A percentile compares a stretch with the other conserved stretches of the same genome.
phyloP scores from a whole-genome alignment of 2,329 filamentous ascomycete genomes.

The Sclerotinia sclerotiorum region DNA sequence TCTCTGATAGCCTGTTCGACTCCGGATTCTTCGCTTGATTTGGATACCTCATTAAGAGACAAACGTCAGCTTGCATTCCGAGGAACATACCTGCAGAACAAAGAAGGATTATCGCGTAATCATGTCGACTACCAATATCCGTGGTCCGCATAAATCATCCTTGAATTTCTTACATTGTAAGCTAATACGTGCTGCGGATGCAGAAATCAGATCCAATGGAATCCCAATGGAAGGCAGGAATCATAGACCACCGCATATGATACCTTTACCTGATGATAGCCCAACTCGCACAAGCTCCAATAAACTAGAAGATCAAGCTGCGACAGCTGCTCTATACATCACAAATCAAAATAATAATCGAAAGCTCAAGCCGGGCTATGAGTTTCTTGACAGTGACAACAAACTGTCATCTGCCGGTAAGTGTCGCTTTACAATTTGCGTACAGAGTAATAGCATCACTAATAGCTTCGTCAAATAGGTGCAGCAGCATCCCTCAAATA shows the following conservation, averaged over 20 bases:
- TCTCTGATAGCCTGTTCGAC: background rate
- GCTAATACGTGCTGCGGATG: background rate
- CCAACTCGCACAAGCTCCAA: slow-evolving; percentile 27
- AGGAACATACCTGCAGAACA: background rate
- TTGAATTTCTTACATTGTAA: background rate
- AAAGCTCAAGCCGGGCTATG: slow-evolving; percentile 24
- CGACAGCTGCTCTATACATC: slow-evolving; percentile 60
- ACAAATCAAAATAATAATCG: slow-evolving; percentile 42
- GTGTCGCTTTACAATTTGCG: slow-evolving; percentile 33
- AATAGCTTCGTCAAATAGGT: slow-evolving; percentile 44
- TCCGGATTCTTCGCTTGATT: background rate
- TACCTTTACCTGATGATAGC: slow-evolving; percentile 38
- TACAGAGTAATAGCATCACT: background rate
- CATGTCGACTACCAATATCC: background rate
- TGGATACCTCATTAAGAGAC: background rate
- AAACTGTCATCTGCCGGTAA: slow-evolving; percentile 58
- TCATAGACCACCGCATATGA: slow-evolving; percentile 27
- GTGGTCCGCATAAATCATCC: slow-evolving; percentile 1
- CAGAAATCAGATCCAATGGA: slow-evolving; percentile 7
- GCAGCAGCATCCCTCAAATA: slow-evolving; percentile 66
- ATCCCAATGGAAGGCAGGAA: background rate
- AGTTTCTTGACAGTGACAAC: slow-evolving; percentile 50
- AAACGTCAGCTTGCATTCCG: slow-evolving; percentile 13
- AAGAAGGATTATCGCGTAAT: background rate
- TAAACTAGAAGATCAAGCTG: slow-evolving; percentile 50